A percentile compares a stretch with the other conserved stretches of the same genome.
Conservation (phyloP, 1,139 yeast genomes). For the Pichia kudriavzevii region DNA sequence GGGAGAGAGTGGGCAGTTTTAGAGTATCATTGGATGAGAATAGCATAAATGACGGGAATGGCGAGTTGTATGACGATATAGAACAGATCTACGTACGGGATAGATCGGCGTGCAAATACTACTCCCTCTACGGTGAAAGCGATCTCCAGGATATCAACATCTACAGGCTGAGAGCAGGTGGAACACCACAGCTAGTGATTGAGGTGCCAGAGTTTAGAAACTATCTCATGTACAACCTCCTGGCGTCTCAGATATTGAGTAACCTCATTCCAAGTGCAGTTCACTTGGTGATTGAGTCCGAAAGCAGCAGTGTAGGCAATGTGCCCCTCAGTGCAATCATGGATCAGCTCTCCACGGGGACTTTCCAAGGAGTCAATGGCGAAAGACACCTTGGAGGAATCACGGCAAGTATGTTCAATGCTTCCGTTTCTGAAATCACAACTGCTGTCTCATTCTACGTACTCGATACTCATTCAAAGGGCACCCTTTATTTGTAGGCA, state of each 20-base stretch:
- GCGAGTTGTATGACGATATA: slow-evolving; percentile 42
- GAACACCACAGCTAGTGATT: slow-evolving; percentile 14
- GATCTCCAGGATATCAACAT: slow-evolving; percentile 19
- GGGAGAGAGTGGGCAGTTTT: slow-evolving; percentile 8
- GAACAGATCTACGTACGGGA: slow-evolving; percentile 41
- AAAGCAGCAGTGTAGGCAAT: slow-evolving; percentile 1
- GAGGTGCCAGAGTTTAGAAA: slow-evolving; percentile 13
- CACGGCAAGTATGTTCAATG: slow-evolving; percentile 4
- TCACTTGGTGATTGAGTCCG: slow-evolving; percentile 5
- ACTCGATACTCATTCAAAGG: too few relatives aligned
- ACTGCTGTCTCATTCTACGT: slow-evolving; percentile 1
- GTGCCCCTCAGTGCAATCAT: not conserved
- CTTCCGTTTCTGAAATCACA: not conserved
- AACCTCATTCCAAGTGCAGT: slow-evolving; percentile 2
- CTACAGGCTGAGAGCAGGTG: slow-evolving; percentile 21
- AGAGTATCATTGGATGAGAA: slow-evolving; percentile 1
- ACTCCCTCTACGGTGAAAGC: slow-evolving; percentile 23
- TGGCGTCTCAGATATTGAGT: not conserved
- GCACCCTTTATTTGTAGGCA: too few relatives aligned
- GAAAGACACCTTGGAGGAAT: slow-evolving; percentile 5
- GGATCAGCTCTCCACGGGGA: slow-evolving; percentile 1
- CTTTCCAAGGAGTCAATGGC: not conserved
- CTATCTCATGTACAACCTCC: slow-evolving; percentile 5
- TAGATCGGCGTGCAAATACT: slow-evolving; percentile 13
- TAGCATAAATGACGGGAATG: slow-evolving; percentile 14